Evolutionary conservation across 2,329 filamentous ascomycete genomes (phyloP), one percentile per base, ranked within the genome.

Genomic region (Didymella sp.): DNA sequence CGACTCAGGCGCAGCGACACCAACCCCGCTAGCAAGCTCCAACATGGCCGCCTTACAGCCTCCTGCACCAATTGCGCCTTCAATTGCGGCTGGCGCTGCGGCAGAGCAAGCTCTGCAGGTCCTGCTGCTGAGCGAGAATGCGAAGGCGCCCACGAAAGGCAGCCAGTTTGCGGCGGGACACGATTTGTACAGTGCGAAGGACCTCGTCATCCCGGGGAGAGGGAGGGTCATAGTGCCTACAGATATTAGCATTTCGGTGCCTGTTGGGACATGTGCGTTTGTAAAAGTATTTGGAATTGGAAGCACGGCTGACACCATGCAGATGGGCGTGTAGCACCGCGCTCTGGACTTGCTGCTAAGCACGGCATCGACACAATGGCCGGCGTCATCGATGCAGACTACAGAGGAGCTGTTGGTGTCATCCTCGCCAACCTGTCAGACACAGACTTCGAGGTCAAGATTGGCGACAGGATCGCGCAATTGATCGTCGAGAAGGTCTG

Each of bases 361-460:
- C 87, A 98, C 80, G 95, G 93, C 79, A 98, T 99, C 75, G 92
- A 97, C 77, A 95, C 91, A 0, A 92, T 96, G 61, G 95, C 95
- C 0, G 95, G 95, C 51, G 95, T 99, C 63, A 98, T 99, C 69
- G 95, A 99, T 77, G 93, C 94, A 30, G 95, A 99, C 78, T 99
- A 99, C 81, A 86, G 95, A 31, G 95, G 95, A 19, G 90, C 90
- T 66, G 89, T 99, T 70, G 96, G 96, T 82, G 90, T 99, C 24
- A 84, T 99, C 65, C 85, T 99, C 49, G 98, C 98, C 78, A 99
- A 99, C 80, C 89, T 96, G 77, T 85, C 84, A 48, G 92, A 96
- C 47, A 79, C 80, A 37, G 92, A 96, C 75, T 98, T 96, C 73
- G 82, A 80, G 41, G 82, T 99, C 64, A 89, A 89, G 71, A 87